Conservation (phyloP, 129 eudicot genomes). For the Scalesia atractyloides region DNA sequence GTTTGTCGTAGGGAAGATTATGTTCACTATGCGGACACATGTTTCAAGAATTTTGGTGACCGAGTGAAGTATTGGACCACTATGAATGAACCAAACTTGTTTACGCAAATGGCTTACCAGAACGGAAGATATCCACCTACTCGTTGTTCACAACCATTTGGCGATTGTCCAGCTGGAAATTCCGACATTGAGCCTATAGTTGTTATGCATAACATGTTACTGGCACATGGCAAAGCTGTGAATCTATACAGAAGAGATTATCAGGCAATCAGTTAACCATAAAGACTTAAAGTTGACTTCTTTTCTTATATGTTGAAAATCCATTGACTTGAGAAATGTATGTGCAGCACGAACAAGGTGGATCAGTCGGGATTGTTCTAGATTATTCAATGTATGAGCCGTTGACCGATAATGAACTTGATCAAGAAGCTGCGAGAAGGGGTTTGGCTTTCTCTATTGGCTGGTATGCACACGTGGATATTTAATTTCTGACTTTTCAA, state of each 20-base stretch:
- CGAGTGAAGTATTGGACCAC: slow-evolving; percentile 82
- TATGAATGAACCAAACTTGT: slow-evolving; percentile 84
- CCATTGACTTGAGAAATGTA: slow-evolving; percentile 17
- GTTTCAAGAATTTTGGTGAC: slow-evolving; percentile 72
- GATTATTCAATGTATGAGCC: slow-evolving; percentile 51
- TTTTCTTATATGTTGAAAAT: slow-evolving; percentile 4
- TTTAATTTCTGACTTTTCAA: not conserved
- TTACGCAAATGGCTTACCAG: slow-evolving; percentile 46
- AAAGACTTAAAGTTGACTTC: slow-evolving; percentile 21
- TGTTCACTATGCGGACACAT: slow-evolving; percentile 64
- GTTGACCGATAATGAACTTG: slow-evolving; percentile 43
- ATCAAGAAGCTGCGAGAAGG: slow-evolving; percentile 64
- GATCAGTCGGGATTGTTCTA: slow-evolving; percentile 54
- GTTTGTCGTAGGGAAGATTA: slow-evolving; percentile 68
- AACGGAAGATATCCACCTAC: slow-evolving; percentile 63
- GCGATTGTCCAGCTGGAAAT: slow-evolving; percentile 64
- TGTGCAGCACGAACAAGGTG: slow-evolving; percentile 60
- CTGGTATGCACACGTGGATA: slow-evolving; percentile 48
- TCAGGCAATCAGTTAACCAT: slow-evolving; percentile 42
- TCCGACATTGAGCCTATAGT: slow-evolving; percentile 76
- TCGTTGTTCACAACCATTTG: slow-evolving; percentile 83
- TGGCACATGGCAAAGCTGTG: slow-evolving; percentile 84
- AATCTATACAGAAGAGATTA: slow-evolving; percentile 53
- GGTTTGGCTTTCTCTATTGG: slow-evolving; percentile 61
- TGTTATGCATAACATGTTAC: slow-evolving; percentile 67